A percentile compares a stretch with the other conserved stretches of the same genome.
Evolutionary conservation across 2,329 filamentous ascomycete genomes (phyloP).

Genomic region (Epichloe scottii): DNA sequence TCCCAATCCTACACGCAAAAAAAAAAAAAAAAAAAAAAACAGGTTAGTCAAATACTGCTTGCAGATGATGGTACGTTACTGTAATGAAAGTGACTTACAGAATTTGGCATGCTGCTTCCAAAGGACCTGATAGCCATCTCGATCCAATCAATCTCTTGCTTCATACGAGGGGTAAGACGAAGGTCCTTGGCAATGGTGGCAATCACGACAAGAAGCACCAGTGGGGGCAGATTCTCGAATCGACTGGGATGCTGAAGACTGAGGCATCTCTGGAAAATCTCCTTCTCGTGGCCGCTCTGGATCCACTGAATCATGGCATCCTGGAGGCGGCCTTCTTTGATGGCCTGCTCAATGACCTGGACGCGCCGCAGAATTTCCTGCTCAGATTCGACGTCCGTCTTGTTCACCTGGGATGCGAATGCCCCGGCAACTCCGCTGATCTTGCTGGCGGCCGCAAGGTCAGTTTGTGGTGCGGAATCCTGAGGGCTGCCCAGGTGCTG

Average conservation of each 20-base stretch:
- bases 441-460: conserved; percentile 19
- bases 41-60: conserved; percentile 8
- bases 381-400: conserved; percentile 20
- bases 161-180: conserved; percentile 35
- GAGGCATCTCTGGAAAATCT: conserved; percentile 42
- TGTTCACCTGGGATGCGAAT: conserved; percentile 23
- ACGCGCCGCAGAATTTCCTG: conserved; percentile 43
- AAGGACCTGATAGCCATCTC: conserved; percentile 47
- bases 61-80: not conserved
- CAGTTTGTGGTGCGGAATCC: conserved; percentile 12
- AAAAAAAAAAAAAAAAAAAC: not conserved
- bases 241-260: conserved; percentile 25
- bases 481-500: conserved; percentile 22
- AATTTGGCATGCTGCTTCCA: conserved; percentile 31
- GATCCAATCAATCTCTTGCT: conserved; percentile 46
- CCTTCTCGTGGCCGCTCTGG: conserved; percentile 48
- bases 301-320: conserved; percentile 55
- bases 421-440: conserved; percentile 23
- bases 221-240: conserved; percentile 44
- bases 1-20: conserved; percentile 24
- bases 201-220: conserved; percentile 52
- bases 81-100: conserved; percentile 33
- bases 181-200: conserved; percentile 50
- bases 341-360: conserved; percentile 46
- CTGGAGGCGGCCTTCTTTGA: conserved; percentile 49